A percentile compares a stretch with the other conserved stretches of the same genome.
Evolutionary conservation across 2,329 filamentous ascomycete genomes (phyloP).

Genomic region (Fusarium buharicum): DNA sequence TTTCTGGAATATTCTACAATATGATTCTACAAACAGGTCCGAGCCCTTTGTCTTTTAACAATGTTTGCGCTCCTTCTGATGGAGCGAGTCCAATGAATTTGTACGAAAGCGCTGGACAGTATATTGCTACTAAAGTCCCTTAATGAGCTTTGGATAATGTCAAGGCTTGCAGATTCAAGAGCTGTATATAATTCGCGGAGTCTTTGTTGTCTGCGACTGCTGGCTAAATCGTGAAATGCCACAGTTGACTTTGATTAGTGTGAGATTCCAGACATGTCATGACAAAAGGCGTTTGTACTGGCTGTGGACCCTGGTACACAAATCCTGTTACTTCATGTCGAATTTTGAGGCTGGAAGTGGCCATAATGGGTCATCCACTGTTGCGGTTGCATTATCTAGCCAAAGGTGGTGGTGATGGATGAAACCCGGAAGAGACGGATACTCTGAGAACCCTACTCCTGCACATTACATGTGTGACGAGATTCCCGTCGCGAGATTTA

Average conservation of each 20-base stretch:
- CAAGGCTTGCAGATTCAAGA: conserved; percentile 52
- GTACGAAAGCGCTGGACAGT: conserved; percentile 67
- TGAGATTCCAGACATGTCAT: conserved; percentile 67
- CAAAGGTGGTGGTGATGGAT: no score
- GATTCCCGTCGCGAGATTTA: no score
- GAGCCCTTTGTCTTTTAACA: conserved; percentile 1
- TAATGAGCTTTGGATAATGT: conserved; percentile 62
- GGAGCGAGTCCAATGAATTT: conserved; percentile 65
- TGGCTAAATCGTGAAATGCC: conserved; percentile 63
- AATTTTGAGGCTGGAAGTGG: conserved; percentile 69
- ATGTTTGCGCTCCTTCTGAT: conserved; percentile 12
- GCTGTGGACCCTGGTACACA: conserved; percentile 65
- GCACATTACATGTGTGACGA: no score
- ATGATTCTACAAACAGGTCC: conserved; percentile 6
- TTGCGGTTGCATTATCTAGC: no score
- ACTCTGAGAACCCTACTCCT: no score
- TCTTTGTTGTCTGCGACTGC: conserved; percentile 61
- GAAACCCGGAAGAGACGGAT: no score
- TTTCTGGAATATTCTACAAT: not conserved
- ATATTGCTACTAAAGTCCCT: conserved; percentile 64
- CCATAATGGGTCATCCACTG: conserved; percentile 62
- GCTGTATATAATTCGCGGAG: conserved; percentile 63
- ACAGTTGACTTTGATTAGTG: conserved; percentile 56
- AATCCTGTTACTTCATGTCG: conserved; percentile 65
- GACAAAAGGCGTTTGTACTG: conserved; percentile 69